phyloP scores from a whole-genome alignment of 1,139 yeast species.

The Blastobotrys capitulatus region DNA sequence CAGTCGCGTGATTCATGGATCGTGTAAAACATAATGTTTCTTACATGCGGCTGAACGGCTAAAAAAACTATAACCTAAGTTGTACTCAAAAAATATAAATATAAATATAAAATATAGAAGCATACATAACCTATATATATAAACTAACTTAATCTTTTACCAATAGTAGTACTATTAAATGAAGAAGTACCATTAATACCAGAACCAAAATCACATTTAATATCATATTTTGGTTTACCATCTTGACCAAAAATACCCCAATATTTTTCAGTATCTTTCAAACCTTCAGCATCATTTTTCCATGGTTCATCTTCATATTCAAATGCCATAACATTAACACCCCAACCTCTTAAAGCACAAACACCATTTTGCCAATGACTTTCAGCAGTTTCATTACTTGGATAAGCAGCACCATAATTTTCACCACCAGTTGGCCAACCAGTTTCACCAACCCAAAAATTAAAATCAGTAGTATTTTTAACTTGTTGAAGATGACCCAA shows the following conservation, averaged over 20 bases:
- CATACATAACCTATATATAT: too few species aligned
- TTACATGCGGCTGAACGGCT: too few species aligned
- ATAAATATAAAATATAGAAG: too few species aligned
- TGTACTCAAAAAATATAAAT: too few species aligned
- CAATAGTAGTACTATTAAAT: not conserved
- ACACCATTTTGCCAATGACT: constrained; percentile 80
- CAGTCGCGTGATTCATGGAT: too few species aligned
- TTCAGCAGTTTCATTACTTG: constrained; percentile 68
- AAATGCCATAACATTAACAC: constrained; percentile 82
- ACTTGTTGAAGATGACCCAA: constrained; percentile 76
- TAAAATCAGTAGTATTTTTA: constrained; percentile 78
- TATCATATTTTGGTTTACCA: constrained; percentile 34
- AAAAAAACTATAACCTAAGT: too few species aligned
- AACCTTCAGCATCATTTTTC: constrained; percentile 86
- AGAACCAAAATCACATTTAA: constrained; percentile 14
- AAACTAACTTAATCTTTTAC: too few species aligned
- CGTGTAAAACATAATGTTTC: too few species aligned
- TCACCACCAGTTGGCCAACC: constrained; percentile 97
- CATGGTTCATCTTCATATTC: constrained; percentile 95
- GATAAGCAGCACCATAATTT: constrained; percentile 45
- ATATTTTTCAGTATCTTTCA: constrained; percentile 79
- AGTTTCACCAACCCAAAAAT: constrained; percentile 96
- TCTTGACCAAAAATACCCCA: constrained; percentile 83
- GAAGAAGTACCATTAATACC: not conserved
- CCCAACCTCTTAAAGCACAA: constrained; percentile 94